Evolutionary conservation across 2,329 filamentous ascomycete genomes (phyloP).

Genomic region (Clarireedia homoeocarpa): DNA sequence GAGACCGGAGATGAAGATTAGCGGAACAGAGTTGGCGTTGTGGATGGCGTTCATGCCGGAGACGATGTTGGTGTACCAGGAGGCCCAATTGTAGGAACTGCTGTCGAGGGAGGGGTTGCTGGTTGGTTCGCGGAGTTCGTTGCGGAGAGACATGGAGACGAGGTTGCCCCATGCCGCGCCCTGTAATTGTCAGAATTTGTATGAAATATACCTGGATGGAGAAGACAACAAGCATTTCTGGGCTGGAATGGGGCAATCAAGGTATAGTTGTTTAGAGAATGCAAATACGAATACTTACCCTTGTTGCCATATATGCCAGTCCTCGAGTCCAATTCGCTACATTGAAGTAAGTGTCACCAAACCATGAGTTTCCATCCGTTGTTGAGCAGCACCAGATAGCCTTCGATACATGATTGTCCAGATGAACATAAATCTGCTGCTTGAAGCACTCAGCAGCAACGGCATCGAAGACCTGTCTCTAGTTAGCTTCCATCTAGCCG

Average conservation of each 20-base stretch:
- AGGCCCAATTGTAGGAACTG: slow-evolving; percentile 36
- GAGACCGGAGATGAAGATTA: slow-evolving; percentile 42
- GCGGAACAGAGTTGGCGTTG: slow-evolving; percentile 34
- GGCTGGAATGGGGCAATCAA: neutral
- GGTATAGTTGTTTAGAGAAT: neutral
- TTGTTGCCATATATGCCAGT: slow-evolving; percentile 50
- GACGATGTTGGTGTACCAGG: slow-evolving; percentile 38
- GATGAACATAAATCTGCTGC: slow-evolving; percentile 49
- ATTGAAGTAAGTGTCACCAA: slow-evolving; percentile 52
- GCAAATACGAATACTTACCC: slow-evolving; percentile 34
- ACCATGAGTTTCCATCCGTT: slow-evolving; percentile 51
- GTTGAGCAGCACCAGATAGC: slow-evolving; percentile 50
- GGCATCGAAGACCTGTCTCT: slow-evolving; percentile 49
- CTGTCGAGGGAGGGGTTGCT: slow-evolving; percentile 9
- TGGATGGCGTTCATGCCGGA: slow-evolving; percentile 35
- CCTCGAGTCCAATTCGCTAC: slow-evolving; percentile 53
- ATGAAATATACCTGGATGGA: neutral
- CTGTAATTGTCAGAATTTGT: neutral
- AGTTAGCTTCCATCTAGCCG: neutral
- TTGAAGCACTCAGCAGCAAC: slow-evolving; percentile 49
- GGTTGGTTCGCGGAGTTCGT: slow-evolving; percentile 32
- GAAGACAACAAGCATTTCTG: neutral
- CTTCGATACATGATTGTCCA: slow-evolving; percentile 54
- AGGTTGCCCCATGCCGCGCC: slow-evolving; percentile 16
- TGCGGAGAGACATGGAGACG: slow-evolving; percentile 29